Conservation (phyloP, 495 filamentous ascomycete genomes). For the Opeltia flavorubescens region DNA sequence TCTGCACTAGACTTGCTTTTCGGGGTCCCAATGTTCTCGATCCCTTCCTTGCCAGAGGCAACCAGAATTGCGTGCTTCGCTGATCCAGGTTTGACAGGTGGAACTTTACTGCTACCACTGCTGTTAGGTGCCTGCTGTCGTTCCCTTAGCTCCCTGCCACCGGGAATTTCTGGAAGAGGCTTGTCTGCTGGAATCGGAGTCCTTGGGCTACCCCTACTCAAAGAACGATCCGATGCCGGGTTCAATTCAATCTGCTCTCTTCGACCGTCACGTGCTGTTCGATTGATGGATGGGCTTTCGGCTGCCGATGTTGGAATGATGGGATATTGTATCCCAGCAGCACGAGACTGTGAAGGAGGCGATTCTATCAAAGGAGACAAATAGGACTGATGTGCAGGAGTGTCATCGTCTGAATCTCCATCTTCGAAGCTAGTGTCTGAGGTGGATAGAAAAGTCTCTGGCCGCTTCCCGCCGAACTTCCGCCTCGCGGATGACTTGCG, state of each 20-base stretch:
- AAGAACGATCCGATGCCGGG: not conserved
- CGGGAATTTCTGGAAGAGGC: not conserved
- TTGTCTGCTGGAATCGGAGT: not conserved
- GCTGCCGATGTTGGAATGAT: constrained; percentile 7
- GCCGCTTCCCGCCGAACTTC: not conserved
- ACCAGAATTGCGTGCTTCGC: constrained; percentile 15
- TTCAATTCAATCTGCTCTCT: not conserved
- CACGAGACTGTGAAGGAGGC: constrained; percentile 4
- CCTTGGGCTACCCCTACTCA: not conserved
- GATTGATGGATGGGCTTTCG: constrained; percentile 9
- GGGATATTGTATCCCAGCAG: constrained; percentile 4
- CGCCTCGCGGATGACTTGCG: not conserved
- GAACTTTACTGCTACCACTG: not conserved
- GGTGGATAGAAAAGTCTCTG: constrained; percentile 3
- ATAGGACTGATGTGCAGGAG: not conserved
- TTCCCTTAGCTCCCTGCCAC: not conserved
- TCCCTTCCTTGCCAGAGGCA: constrained; percentile 9
- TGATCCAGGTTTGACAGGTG: not conserved
- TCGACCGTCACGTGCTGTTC: not conserved
- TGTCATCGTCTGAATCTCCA: constrained; percentile 9
- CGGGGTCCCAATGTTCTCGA: constrained; percentile 3
- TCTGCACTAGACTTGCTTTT: not conserved
- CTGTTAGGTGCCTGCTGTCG: not conserved
- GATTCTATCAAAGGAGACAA: constrained; percentile 14
- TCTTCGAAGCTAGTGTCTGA: constrained; percentile 15